A percentile compares a stretch with the other conserved stretches of the same genome.
Evolutionary conservation across 257 asterid species (phyloP).

Genomic region (Gentiana dahurica): DNA sequence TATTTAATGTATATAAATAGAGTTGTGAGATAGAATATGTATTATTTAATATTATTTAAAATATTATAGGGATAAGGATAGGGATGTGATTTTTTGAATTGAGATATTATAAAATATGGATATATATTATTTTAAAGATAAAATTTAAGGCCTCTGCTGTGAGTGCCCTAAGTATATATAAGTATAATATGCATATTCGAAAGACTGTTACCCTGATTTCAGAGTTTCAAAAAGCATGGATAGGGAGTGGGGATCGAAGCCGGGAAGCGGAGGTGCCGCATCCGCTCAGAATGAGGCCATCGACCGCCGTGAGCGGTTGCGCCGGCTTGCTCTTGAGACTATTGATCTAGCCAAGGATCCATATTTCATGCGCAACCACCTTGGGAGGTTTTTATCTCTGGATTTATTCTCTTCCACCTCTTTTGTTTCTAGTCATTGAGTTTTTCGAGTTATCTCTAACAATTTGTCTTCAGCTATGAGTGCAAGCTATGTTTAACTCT

Average conservation of each 20-base stretch:
- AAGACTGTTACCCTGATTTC: neutral
- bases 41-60: too few relatives aligned
- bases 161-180: too few relatives aligned
- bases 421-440: neutral
- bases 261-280: constrained; percentile 99
- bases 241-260: constrained; percentile 99
- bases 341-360: constrained; percentile 96
- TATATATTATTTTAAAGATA: too few relatives aligned
- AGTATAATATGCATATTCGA: too few relatives aligned
- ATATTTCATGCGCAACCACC: constrained; percentile 95
- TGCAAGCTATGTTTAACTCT: constrained; percentile 91
- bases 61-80: too few relatives aligned
- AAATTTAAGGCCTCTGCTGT: too few relatives aligned
- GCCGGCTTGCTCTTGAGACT: constrained; percentile 86
- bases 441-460: neutral
- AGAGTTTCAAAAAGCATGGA: constrained; percentile 35
- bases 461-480: constrained; percentile 47
- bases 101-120: too few relatives aligned
- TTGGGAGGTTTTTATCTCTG: constrained; percentile 56
- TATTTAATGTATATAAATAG: too few relatives aligned
- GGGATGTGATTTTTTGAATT: too few relatives aligned
- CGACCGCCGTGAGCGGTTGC: constrained; percentile 94
- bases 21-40: too few relatives aligned
- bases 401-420: neutral
- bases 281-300: constrained; percentile 93